Conservation (phyloP, 208 protist species). For the Porcisia hertigi region DNA sequence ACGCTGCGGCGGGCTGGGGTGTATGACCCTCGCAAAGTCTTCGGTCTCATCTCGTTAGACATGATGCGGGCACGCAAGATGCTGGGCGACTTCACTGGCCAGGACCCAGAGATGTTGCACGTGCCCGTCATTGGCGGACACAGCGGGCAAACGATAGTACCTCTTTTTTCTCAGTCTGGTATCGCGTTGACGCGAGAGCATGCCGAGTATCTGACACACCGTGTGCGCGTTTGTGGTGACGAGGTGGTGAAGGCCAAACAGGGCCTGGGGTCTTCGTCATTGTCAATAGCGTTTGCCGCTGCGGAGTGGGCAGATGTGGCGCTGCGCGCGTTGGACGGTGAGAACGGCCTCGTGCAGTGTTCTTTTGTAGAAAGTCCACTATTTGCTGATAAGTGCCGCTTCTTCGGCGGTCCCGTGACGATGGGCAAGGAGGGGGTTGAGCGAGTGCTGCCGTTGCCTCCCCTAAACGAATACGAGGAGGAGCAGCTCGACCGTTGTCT, state of each 20-base stretch:
- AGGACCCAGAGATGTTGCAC: conserved; percentile 40
- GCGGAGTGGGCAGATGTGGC: conserved; percentile 66
- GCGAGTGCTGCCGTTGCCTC: conserved; percentile 53
- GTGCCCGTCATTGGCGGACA: conserved; percentile 93
- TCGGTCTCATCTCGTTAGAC: conserved; percentile 92
- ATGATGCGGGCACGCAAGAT: conserved; percentile 75
- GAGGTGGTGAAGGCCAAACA: conserved; percentile 78
- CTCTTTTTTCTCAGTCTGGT: conserved; percentile 82
- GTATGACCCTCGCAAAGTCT: conserved; percentile 86
- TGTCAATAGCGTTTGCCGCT: conserved; percentile 64
- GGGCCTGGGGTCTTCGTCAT: conserved; percentile 72
- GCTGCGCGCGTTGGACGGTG: conserved; percentile 67
- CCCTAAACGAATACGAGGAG: conserved; percentile 63
- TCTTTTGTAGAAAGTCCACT: conserved; percentile 67
- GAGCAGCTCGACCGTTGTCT: conserved; percentile 78
- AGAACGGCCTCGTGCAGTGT: conserved; percentile 54
- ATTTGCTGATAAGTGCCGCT: conserved; percentile 37
- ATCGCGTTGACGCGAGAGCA: conserved; percentile 42
- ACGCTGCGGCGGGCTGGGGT: conserved; percentile 72
- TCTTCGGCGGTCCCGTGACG: conserved; percentile 81
- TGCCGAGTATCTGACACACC: conserved; percentile 65
- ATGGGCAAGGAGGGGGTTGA: conserved; percentile 80
- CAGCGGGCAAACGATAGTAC: conserved; percentile 93
- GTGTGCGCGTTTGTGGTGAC: conserved; percentile 70
- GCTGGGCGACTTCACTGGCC: conserved; percentile 49